Conservation (phyloP, 345 rosid species). For the Luvunga scandens region DNA sequence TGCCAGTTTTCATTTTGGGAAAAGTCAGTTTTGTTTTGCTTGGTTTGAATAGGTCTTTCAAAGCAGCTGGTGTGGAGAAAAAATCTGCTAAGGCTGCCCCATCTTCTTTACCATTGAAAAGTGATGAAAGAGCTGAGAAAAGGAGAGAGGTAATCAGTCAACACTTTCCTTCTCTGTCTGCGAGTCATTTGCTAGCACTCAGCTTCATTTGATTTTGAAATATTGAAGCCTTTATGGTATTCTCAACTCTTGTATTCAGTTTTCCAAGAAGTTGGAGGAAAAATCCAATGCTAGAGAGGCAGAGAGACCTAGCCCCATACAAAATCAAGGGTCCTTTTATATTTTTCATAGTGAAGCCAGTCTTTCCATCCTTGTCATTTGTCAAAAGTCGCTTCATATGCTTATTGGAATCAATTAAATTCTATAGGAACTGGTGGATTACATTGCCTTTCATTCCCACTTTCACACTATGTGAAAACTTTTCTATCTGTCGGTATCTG, state of each 20-base stretch:
- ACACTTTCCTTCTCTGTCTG: neutral
- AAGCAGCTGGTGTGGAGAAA: conserved; percentile 35
- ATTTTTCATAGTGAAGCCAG: neutral
- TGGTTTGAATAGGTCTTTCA: conserved; percentile 36
- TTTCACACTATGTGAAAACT: neutral
- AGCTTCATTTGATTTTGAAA: conserved; percentile 4
- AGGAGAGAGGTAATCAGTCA: conserved; percentile 41
- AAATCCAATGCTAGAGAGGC: conserved; percentile 34
- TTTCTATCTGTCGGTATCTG: neutral
- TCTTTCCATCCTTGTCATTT: conserved; percentile 3
- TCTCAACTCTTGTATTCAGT: conserved; percentile 27
- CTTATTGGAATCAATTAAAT: neutral
- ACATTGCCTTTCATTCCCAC: neutral
- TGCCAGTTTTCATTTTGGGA: neutral
- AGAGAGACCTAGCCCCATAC: conserved; percentile 25
- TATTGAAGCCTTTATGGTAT: conserved; percentile 1
- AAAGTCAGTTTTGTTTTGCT: conserved; percentile 11
- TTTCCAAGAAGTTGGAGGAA: conserved; percentile 36
- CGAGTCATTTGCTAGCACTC: neutral
- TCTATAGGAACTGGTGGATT: neutral
- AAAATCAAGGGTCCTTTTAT: conserved; percentile 45
- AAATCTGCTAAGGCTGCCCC: conserved; percentile 45
- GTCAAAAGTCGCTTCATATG: neutral
- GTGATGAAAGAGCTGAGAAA: conserved; percentile 32
- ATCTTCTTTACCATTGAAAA: conserved; percentile 41